Conservation (phyloP, 2,329 filamentous ascomycete genomes). For the Ophiocordyceps unilateralis region DNA sequence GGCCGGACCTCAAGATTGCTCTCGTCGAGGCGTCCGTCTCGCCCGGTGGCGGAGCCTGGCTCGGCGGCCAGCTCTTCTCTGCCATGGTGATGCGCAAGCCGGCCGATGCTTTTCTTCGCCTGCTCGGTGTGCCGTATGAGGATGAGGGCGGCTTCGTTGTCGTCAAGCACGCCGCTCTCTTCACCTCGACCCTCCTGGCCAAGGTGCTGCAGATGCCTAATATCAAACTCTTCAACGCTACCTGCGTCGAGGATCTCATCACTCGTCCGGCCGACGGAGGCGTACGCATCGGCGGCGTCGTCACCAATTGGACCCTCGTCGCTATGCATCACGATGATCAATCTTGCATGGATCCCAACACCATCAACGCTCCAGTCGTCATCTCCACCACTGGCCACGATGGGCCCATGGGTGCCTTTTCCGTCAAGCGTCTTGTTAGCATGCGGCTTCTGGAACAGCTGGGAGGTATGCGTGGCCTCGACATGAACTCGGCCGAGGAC, state of each 20-base stretch:
- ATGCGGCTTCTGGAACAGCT: constrained; percentile 74
- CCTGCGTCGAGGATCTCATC: constrained; percentile 81
- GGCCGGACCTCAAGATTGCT: constrained; percentile 81
- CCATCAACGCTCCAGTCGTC: constrained; percentile 79
- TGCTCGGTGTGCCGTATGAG: constrained; percentile 71
- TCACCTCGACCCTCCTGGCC: constrained; percentile 74
- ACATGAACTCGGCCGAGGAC: constrained; percentile 85
- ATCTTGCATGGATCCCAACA: constrained; percentile 94
- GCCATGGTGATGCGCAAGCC: constrained; percentile 94
- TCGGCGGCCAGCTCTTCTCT: constrained; percentile 85
- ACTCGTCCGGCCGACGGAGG: constrained; percentile 45
- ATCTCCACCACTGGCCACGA: constrained; percentile 88
- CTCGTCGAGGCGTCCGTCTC: constrained; percentile 79
- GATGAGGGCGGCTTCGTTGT: constrained; percentile 81
- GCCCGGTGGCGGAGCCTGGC: constrained; percentile 79
- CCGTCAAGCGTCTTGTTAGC: constrained; percentile 74
- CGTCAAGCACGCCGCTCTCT: constrained; percentile 84
- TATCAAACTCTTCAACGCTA: constrained; percentile 93
- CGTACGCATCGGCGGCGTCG: constrained; percentile 69
- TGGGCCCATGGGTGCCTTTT: constrained; percentile 80
- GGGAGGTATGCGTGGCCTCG: constrained; percentile 80
- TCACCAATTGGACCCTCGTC: constrained; percentile 92
- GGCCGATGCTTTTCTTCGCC: constrained; percentile 66
- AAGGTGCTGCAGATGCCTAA: constrained; percentile 75
- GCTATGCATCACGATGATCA: constrained; percentile 78